Evolutionary conservation across 1,139 yeast genomes (phyloP).

Genomic region (Sugiyamaella japonica): DNA sequence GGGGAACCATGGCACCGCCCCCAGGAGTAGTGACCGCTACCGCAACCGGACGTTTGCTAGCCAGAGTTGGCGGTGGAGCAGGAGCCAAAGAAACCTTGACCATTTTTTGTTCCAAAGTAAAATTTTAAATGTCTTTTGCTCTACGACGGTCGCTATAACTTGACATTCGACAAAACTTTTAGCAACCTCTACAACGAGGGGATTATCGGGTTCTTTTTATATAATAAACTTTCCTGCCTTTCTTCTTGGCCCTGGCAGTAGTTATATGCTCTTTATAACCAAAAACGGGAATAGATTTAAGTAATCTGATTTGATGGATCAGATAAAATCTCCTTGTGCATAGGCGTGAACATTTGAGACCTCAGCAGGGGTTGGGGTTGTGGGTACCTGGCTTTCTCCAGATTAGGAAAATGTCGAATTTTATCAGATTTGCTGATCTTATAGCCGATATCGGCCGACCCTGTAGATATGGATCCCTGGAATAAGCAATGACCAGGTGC

Average conservation of each 20-base stretch:
- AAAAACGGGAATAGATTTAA: constrained; percentile 13
- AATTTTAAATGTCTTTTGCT: too few relatives aligned
- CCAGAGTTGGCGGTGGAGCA: constrained; percentile 7
- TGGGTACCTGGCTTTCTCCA: background rate
- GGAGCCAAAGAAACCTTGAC: constrained; percentile 7
- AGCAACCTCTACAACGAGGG: background rate
- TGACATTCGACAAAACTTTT: too few relatives aligned
- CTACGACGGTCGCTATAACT: too few relatives aligned
- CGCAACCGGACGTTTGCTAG: constrained; percentile 1
- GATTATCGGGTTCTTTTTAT: constrained; percentile 1
- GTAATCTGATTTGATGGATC: constrained; percentile 24
- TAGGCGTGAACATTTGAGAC: constrained; percentile 16
- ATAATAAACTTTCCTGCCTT: constrained; percentile 1
- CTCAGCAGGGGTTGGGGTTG: constrained; percentile 5
- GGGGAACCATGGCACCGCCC: background rate
- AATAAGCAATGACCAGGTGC: too few relatives aligned
- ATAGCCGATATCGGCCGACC: background rate
- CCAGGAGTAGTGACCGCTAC: background rate
- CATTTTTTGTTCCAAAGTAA: background rate
- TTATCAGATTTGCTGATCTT: constrained; percentile 21
- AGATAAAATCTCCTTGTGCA: constrained; percentile 20
- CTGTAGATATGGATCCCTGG: background rate
- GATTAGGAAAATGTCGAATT: constrained; percentile 7
- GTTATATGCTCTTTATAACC: background rate
- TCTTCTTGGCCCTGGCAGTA: background rate